These are phyloP conservation scores for Dendrobium nobile DNA, from an alignment of 106 monocot genomes.

Conservation along the genomic window DNA sequence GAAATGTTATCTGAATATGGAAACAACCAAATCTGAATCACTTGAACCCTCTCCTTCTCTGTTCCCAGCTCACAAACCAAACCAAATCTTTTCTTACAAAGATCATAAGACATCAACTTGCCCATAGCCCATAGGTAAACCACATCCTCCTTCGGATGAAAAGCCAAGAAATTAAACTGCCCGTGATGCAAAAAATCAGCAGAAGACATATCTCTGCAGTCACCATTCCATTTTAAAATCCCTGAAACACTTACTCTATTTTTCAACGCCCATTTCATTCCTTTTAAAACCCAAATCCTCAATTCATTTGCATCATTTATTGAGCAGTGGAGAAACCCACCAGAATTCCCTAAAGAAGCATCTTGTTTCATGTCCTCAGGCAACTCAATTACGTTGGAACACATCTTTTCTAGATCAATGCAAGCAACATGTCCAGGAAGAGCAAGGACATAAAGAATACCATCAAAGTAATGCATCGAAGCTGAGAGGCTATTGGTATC, in stretches of 20 bases:
- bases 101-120: conserved; percentile 33
- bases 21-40: conserved; percentile 46
- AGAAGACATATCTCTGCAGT: background rate
- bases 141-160: conserved; percentile 37
- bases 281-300: conserved; percentile 34
- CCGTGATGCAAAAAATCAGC: background rate
- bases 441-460: conserved; percentile 41
- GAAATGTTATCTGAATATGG: conserved; percentile 36
- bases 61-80: conserved; percentile 21
- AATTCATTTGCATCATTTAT: conserved; percentile 20
- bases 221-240: background rate
- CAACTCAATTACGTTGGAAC: conserved; percentile 22
- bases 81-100: conserved; percentile 9
- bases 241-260: conserved; percentile 7
- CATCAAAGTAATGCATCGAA: conserved; percentile 34
- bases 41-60: conserved; percentile 22
- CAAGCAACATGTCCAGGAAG: conserved; percentile 20
- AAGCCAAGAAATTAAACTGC: conserved; percentile 19
- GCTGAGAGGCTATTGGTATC: conserved; percentile 39
- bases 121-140: conserved; percentile 31
- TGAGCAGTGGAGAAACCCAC: conserved; percentile 31
- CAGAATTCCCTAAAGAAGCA: conserved; percentile 21
- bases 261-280: conserved; percentile 37
- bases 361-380: conserved; percentile 30
- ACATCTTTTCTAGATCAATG: conserved; percentile 21